A percentile compares a stretch with the other conserved stretches of the same genome.
phyloP scores from a whole-genome alignment of 208 protist genomes.

The Acanthamoeba royreba region DNA sequence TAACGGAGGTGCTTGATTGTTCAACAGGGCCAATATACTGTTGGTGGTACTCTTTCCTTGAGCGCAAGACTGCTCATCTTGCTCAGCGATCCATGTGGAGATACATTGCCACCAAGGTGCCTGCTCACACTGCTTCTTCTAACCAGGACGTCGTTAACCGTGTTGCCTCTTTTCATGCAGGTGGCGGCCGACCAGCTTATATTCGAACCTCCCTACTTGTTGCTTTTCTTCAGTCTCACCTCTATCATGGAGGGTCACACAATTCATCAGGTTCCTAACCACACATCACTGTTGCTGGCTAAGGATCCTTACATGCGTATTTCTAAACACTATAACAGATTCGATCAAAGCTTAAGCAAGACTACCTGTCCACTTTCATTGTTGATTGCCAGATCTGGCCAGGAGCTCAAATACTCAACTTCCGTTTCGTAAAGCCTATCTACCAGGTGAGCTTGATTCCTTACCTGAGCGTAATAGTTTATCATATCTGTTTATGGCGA shows the following conservation, averaged over 20 bases:
- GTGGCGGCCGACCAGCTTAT: conserved; percentile 25
- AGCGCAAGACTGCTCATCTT: conserved; percentile 14
- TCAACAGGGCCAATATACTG: conserved; percentile 19
- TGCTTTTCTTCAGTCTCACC: conserved; percentile 7
- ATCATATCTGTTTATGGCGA: neutral
- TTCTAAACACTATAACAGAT: neutral
- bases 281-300: too few relatives aligned
- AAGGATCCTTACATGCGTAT: too few relatives aligned
- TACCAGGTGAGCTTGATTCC: too few relatives aligned
- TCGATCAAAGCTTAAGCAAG: conserved; percentile 12
- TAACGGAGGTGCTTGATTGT: too few relatives aligned
- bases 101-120: conserved; percentile 30
- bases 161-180: too few relatives aligned
- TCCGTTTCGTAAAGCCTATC: neutral
- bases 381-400: conserved; percentile 32
- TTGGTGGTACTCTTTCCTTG: conserved; percentile 40
- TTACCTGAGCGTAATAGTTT: too few relatives aligned
- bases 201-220: conserved; percentile 9
- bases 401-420: neutral
- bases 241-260: conserved; percentile 24
- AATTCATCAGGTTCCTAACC: neutral
- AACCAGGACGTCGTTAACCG: too few relatives aligned
- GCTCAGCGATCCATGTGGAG: neutral
- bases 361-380: neutral
- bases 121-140: too few relatives aligned